phyloP scores from a whole-genome alignment of 2,329 filamentous ascomycete genomes.

The Claviceps sp. region DNA sequence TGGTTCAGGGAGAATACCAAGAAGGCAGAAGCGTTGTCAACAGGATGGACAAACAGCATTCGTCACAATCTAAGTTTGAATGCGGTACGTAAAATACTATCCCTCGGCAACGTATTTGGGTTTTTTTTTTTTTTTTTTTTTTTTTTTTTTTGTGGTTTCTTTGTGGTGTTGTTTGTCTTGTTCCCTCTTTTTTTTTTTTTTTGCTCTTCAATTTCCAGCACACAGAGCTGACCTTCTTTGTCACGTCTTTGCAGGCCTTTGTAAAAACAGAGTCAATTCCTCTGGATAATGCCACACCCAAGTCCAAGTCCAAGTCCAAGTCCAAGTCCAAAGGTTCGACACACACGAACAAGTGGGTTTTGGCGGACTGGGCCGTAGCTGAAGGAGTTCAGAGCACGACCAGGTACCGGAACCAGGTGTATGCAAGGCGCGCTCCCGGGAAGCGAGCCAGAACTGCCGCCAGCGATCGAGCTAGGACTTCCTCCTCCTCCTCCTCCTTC shows the following conservation, averaged over 20 bases:
- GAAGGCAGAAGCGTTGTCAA: conserved; percentile 61
- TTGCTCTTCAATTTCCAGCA: neutral
- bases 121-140: neutral
- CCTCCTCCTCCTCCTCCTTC: conserved; percentile 12
- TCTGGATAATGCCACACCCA: conserved; percentile 13
- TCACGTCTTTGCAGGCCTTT: conserved; percentile 22
- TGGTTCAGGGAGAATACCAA: conserved; percentile 78
- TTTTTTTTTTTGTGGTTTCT: too few relatives aligned
- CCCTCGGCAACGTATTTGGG: neutral
- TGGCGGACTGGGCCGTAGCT: conserved; percentile 54
- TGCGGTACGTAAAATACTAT: conserved; percentile 40
- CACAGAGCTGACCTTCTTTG: conserved; percentile 2
- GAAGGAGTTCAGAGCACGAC: conserved; percentile 79
- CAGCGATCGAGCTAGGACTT: too few relatives aligned
- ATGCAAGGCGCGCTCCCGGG: conserved; percentile 13
- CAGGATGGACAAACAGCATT: conserved; percentile 92
- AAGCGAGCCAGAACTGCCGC: conserved; percentile 4
- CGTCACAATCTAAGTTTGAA: conserved; percentile 97
- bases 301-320: neutral
- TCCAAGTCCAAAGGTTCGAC: conserved; percentile 28
- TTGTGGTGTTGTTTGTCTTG: neutral
- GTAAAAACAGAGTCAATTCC: conserved; percentile 23
- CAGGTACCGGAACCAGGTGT: conserved; percentile 47
- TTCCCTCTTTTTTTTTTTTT: too few relatives aligned
- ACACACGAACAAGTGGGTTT: conserved; percentile 63